These are phyloP conservation scores for Ambrosiella cleistominuta DNA, from an alignment of 2,329 filamentous ascomycete genomes.

Conservation along the genomic window DNA sequence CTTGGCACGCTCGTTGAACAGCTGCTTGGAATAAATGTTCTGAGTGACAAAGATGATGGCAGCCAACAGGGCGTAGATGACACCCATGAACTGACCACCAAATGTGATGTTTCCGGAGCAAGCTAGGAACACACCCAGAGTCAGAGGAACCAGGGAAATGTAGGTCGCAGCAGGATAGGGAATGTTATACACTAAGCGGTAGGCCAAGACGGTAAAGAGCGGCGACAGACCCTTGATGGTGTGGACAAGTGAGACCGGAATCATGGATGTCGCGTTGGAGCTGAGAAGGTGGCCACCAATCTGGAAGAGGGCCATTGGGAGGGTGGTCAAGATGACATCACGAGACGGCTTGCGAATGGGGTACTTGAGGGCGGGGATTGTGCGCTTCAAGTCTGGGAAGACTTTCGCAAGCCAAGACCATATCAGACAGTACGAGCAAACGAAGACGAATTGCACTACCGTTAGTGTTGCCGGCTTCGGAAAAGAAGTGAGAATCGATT, in stretches of 20 bases:
- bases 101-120: constrained; percentile 70
- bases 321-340: constrained; percentile 68
- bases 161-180: constrained; percentile 78
- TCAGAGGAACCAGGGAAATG: constrained; percentile 75
- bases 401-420: constrained; percentile 57
- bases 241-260: constrained; percentile 91
- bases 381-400: constrained; percentile 52
- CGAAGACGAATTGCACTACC: constrained; percentile 82
- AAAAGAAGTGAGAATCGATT: constrained; percentile 85
- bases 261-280: constrained; percentile 83
- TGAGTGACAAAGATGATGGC: constrained; percentile 92
- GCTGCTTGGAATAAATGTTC: constrained; percentile 94
- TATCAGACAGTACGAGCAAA: constrained; percentile 71
- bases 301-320: constrained; percentile 87
- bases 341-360: constrained; percentile 65
- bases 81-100: constrained; percentile 74
- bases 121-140: constrained; percentile 84
- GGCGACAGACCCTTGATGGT: constrained; percentile 97
- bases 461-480: constrained; percentile 84
- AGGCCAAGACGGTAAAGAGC: constrained; percentile 85
- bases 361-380: constrained; percentile 63
- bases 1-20: constrained; percentile 85
- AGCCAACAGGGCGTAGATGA: constrained; percentile 74
- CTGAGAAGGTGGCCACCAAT: constrained; percentile 86
- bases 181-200: constrained; percentile 76